A percentile compares a stretch with the other conserved stretches of the same genome.
These are phyloP conservation scores for Penicillium sp. DNA, from an alignment of 2,329 filamentous ascomycete genomes.

Conservation along the genomic window DNA sequence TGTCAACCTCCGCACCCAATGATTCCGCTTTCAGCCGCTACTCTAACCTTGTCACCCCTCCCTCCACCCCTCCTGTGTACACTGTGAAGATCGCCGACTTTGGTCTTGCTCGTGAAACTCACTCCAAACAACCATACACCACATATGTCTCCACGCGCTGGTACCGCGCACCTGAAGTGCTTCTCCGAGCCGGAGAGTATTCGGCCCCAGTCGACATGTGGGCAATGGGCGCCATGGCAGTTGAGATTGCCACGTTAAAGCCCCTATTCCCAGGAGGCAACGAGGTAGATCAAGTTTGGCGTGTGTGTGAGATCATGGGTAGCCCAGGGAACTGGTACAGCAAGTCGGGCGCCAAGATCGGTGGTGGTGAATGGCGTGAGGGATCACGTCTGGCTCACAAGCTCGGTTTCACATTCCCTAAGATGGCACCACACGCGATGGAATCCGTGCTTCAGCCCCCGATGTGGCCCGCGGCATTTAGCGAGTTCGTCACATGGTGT, in stretches of 20 bases:
- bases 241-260: conserved; percentile 94
- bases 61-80: conserved; percentile 88
- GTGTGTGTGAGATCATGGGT: conserved; percentile 98
- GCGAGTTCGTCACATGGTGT: conserved; percentile 96
- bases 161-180: conserved; percentile 90
- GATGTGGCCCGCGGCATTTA: conserved; percentile 85
- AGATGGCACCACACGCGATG: conserved; percentile 96
- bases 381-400: conserved; percentile 90
- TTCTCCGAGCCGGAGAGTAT: conserved; percentile 91
- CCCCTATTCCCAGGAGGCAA: conserved; percentile 96
- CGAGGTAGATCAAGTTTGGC: conserved; percentile 98
- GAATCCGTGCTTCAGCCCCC: conserved; percentile 87
- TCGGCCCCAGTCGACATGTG: conserved; percentile 98
- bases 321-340: conserved; percentile 98
- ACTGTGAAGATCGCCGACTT: conserved; percentile 99
- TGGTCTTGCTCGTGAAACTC: conserved; percentile 92
- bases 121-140: conserved; percentile 93
- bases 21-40: conserved; percentile 93
- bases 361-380: conserved; percentile 96
- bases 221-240: conserved; percentile 97
- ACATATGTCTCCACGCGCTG: conserved; percentile 98
- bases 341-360: conserved; percentile 80
- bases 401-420: conserved; percentile 96
- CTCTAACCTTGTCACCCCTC: conserved; percentile 87
- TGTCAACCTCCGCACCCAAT: conserved; percentile 81